Conservation (phyloP, 768 basidiomycete genomes). For the Hebeloma cylindrosporum region DNA sequence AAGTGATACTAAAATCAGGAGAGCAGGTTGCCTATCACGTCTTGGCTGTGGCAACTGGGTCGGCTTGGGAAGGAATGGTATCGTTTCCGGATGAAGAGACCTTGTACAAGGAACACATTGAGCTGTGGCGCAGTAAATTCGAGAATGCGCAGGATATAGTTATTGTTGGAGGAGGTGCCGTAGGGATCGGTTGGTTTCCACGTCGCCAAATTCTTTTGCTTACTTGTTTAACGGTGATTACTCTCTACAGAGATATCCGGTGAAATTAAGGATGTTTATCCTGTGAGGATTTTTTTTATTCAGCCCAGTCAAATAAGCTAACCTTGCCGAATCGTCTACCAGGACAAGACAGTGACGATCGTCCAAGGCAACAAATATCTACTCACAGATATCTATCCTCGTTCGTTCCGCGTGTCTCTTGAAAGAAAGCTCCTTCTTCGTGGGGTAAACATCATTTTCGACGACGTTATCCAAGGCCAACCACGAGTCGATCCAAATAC, state of each 20-base stretch:
- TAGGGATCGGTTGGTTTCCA: conserved; percentile 24
- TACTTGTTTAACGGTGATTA: not conserved
- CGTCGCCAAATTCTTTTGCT: conserved; percentile 10
- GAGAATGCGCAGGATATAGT: conserved; percentile 24
- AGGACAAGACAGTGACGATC: conserved; percentile 51
- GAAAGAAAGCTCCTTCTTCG: conserved; percentile 38
- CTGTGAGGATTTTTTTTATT: conserved; percentile 14
- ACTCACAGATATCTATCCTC: conserved; percentile 52
- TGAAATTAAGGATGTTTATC: conserved; percentile 27
- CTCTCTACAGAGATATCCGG: conserved; percentile 25
- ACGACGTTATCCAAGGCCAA: conserved; percentile 46
- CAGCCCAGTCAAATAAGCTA: not conserved
- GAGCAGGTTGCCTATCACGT: conserved; percentile 45
- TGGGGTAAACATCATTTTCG: conserved; percentile 48
- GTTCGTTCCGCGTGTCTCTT: conserved; percentile 45
- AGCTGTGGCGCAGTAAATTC: conserved; percentile 23
- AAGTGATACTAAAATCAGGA: conserved; percentile 45
- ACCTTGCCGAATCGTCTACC: conserved; percentile 28
- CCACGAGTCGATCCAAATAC: conserved; percentile 4
- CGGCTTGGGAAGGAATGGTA: conserved; percentile 43
- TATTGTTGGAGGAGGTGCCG: conserved; percentile 29
- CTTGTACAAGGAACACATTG: conserved; percentile 16
- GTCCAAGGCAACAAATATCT: conserved; percentile 50
- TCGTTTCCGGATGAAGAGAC: conserved; percentile 27
- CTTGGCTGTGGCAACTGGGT: conserved; percentile 59